Conservation (phyloP, 2,329 filamentous ascomycete species). For the Neofusicoccum kwambonambiense region DNA sequence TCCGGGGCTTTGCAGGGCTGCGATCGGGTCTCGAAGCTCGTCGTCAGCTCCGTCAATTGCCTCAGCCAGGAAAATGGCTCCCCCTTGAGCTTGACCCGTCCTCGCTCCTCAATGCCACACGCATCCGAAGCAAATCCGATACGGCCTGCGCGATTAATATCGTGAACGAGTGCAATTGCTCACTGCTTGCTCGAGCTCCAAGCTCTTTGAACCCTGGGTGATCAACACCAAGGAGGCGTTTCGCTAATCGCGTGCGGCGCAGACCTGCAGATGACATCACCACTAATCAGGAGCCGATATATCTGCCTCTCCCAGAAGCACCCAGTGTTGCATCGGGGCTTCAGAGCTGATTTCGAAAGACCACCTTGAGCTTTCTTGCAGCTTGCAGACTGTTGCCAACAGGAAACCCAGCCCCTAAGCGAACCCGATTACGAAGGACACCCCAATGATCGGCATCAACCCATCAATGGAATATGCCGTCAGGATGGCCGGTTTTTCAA, state of each 20-base stretch:
- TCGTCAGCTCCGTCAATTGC: background rate
- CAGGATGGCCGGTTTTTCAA: too few relatives aligned
- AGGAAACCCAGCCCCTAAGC: too few relatives aligned
- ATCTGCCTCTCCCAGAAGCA: background rate
- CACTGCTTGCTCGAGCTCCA: background rate
- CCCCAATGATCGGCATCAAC: too few relatives aligned
- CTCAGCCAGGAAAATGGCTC: conserved; percentile 3
- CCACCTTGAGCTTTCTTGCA: too few relatives aligned
- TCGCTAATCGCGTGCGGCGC: conserved; percentile 8
- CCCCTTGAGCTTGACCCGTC: background rate
- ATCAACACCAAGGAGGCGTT: conserved; percentile 8
- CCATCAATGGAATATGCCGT: too few relatives aligned
- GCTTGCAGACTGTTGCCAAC: too few relatives aligned
- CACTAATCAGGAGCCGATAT: background rate
- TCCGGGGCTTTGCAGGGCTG: background rate
- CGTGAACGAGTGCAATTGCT: background rate
- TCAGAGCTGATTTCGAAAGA: background rate
- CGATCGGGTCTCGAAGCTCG: conserved; percentile 6
- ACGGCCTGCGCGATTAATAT: conserved; percentile 11
- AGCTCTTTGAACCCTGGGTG: conserved; percentile 3
- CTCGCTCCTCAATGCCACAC: background rate
- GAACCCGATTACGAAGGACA: too few relatives aligned
- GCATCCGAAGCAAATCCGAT: conserved; percentile 5
- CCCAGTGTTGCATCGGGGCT: too few relatives aligned
- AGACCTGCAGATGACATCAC: conserved; percentile 3